Evolutionary conservation across 2,329 filamentous ascomycete species (phyloP), one percentile per base, ranked within the genome.

Genomic region (Fusarium metavorans): DNA sequence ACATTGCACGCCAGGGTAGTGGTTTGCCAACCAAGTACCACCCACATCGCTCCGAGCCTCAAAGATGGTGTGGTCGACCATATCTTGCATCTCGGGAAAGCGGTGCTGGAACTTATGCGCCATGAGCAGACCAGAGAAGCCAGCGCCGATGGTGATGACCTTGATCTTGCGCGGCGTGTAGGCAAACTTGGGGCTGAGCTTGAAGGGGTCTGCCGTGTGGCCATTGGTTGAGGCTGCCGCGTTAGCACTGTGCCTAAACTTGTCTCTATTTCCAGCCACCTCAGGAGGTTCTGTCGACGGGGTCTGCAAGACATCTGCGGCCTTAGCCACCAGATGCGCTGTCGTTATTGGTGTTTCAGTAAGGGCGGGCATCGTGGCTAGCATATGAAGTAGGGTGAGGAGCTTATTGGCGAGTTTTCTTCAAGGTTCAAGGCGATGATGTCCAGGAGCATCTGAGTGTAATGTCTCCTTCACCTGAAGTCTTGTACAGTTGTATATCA

Each of bases 61-160:
- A 56, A 80, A 82, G 34, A 81, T 80, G 9, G 77, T 81, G 48
- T 81, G 77, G 0, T 77, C 72, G 3, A 77, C 75, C 5, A 77
- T 72, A 3, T 74, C 66, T 25, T 66, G 58, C 75, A 81, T 80
- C 25, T 81, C 79, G 1, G 81, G 80, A 50, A 81, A 81, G 7
- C 79, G 74, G 59, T 82, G 81, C 54, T 82, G 81, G 37, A 82
- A 80, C 63, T 82, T 82, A 69, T 82, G 80, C 9, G 80, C 80
- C 77, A 82, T 80, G n/a, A 82, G 66, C 23, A 82, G 63, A 23
- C 80, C 80, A 5, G 80, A 81, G 66, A 82, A 81, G 4, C 80
- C 80, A 3, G 81, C 81, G 9, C 81, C 81, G 23, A 82, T 80
- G 10, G 81, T 83, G 18, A 83, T 71, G 9, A 83, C 81, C 62